Evolutionary conservation across 495 filamentous ascomycete species (phyloP), one percentile per base, ranked within the genome.

Genomic region (Aspergillus nanangensis): DNA sequence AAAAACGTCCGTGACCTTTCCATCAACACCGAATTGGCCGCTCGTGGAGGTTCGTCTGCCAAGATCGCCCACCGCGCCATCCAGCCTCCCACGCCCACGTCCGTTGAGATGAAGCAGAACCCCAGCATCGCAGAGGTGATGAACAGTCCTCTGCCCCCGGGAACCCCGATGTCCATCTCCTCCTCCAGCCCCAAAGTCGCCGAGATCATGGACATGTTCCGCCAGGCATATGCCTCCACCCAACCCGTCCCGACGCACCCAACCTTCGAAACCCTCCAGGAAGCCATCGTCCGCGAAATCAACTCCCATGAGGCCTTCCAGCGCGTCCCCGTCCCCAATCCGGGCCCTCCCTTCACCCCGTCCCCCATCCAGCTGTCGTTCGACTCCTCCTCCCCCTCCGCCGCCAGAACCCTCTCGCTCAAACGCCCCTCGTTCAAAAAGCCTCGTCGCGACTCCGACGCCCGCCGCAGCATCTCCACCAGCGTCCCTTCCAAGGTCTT

Each of bases 221-320:
- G 53, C 43, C 63, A 70, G 44, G 65, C 69, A 2, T 70, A 65
- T 34, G 45, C 49, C 23, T 61, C 67, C 5, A 61, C 51, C 2
- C 61, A 61, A 17, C 51, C 46, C n/a, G 20, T 66, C 7, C 64
- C 58, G 15, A 41, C 63, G 5, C 59, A 70, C 35, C 63, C 71
- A 8, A 70, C 69, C 1, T 71, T 67, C 29, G 71, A 74, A 50
- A 63, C 64, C 13, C 52, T 74, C 8, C 69, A 74, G 43, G 71
- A 74, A 53, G 66, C 69, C 27, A 74, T 74, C 34, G 54, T 74
- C 19, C 63, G 71, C 9, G 71, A 74, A 44, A 70, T 74, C 42
- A 74, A 74, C 29, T 74, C 71, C 2, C 71, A 74, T 37, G 71
- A 74, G 32, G 71, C 71, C 10, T 74, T 74, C 41, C 58, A 52